Evolutionary conservation across 306 rosid genomes (phyloP).

Genomic region (Acacia acuminata): DNA sequence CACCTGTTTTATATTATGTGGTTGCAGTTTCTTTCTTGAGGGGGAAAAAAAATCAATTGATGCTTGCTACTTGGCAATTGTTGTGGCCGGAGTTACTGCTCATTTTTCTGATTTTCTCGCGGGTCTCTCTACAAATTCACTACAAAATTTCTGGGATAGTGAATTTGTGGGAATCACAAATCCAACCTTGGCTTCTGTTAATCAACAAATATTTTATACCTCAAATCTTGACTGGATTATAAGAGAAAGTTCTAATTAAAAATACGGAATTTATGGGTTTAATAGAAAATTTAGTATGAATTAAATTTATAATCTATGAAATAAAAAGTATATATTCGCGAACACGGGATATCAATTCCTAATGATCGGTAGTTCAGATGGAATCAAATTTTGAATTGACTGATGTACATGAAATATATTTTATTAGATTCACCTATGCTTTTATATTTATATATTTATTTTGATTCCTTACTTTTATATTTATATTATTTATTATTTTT

Average conservation of each 20-base stretch:
- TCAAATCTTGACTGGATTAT: too few species aligned
- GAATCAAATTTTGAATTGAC: background rate
- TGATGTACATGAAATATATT: background rate
- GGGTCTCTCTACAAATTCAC: background rate
- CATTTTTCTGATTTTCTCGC: slow-evolving; percentile 8
- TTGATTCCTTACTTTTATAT: too few species aligned
- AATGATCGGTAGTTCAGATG: background rate
- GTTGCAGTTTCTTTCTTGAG: too few species aligned
- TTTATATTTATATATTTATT: too few species aligned
- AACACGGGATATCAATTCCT: background rate
- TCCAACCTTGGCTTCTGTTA: too few species aligned
- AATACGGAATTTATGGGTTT: background rate
- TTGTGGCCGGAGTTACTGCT: background rate
- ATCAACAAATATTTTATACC: too few species aligned
- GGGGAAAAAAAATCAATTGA: background rate
- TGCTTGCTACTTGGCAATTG: background rate
- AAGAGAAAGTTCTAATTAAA: background rate
- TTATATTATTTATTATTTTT: too few species aligned
- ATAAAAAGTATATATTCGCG: background rate
- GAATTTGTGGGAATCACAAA: too few species aligned
- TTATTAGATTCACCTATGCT: too few species aligned
- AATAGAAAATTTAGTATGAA: background rate
- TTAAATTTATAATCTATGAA: background rate
- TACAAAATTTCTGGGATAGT: background rate
- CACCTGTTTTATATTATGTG: background rate